Evolutionary conservation across 176 grass and related monocot species (phyloP).

Genomic region (Poa annua): DNA sequence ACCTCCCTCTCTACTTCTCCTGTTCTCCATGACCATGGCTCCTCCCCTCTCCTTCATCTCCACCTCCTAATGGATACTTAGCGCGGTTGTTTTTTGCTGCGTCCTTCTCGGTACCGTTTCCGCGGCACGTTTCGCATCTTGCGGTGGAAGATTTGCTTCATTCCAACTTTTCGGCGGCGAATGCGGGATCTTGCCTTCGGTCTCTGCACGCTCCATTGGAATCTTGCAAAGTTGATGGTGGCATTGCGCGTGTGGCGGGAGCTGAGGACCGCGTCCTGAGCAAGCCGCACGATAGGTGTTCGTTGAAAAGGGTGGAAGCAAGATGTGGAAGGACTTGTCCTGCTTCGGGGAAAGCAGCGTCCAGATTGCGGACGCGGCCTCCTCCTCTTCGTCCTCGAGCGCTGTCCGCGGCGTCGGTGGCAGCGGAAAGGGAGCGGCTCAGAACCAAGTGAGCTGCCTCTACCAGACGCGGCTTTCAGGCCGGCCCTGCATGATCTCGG

Average conservation of each 20-base stretch:
- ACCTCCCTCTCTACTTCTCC: neutral
- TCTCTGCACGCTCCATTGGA: neutral
- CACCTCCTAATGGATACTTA: neutral
- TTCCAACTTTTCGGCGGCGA: neutral
- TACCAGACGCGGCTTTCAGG: constrained; percentile 48
- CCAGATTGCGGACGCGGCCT: constrained; percentile 45
- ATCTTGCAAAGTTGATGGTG: neutral
- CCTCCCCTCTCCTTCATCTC: neutral
- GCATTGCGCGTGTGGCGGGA: neutral
- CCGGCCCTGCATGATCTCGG: constrained; percentile 35
- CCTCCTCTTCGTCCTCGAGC: constrained; percentile 14
- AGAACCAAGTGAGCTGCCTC: constrained; percentile 49
- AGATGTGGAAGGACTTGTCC: constrained; percentile 48
- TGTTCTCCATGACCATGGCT: neutral
- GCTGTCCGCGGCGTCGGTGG: neutral
- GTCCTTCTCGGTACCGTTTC: neutral
- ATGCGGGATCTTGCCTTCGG: neutral
- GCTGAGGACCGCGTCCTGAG: neutral
- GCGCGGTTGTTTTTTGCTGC: neutral
- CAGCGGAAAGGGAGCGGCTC: constrained; percentile 5
- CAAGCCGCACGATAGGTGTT: constrained; percentile 19
- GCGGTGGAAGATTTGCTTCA: constrained; percentile 4
- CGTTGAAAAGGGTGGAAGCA: neutral
- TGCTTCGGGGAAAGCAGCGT: constrained; percentile 54
- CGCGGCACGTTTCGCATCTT: constrained; percentile 7